These are phyloP conservation scores for Cercospora sp. DNA, from an alignment of 2,329 filamentous ascomycete genomes.

Conservation along the genomic window DNA sequence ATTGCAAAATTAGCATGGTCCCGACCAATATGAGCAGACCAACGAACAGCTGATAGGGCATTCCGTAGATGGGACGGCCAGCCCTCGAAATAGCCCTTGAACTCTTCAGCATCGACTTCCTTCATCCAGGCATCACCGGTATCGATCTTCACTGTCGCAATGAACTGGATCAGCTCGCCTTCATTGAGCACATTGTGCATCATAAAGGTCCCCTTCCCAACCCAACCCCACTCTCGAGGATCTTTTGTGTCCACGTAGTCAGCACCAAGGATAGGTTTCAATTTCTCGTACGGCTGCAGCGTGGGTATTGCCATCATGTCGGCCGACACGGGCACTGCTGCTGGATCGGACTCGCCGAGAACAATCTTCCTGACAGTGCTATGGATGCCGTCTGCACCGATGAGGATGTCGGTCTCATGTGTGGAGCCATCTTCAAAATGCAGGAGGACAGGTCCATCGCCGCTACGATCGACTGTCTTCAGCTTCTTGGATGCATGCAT, in stretches of 20 bases:
- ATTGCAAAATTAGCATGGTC: background rate
- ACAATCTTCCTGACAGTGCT: conserved; percentile 18
- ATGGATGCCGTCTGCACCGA: conserved; percentile 25
- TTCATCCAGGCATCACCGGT: conserved; percentile 17
- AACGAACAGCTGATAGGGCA: conserved; percentile 10
- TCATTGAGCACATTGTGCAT: conserved; percentile 21
- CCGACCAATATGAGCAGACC: background rate
- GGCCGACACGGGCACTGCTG: conserved; percentile 14
- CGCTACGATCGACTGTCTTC: background rate
- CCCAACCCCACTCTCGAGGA: conserved; percentile 18
- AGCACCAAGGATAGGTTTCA: conserved; percentile 16
- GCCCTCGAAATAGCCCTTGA: conserved; percentile 12
- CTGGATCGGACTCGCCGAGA: conserved; percentile 20
- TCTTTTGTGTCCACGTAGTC: conserved; percentile 16
- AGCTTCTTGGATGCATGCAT: conserved; percentile 26
- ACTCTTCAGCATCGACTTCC: conserved; percentile 4
- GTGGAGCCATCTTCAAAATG: conserved; percentile 14
- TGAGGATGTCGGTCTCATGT: conserved; percentile 14
- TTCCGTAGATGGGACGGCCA: conserved; percentile 16
- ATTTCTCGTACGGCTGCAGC: conserved; percentile 21
- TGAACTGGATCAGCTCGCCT: conserved; percentile 19
- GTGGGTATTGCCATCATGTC: conserved; percentile 17
- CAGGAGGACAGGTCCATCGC: conserved; percentile 9
- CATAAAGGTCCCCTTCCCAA: conserved; percentile 20
- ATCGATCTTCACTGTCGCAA: conserved; percentile 15